phyloP scores from a whole-genome alignment of 805 yeast genomes.

The Hagleromyces aurorensis region DNA sequence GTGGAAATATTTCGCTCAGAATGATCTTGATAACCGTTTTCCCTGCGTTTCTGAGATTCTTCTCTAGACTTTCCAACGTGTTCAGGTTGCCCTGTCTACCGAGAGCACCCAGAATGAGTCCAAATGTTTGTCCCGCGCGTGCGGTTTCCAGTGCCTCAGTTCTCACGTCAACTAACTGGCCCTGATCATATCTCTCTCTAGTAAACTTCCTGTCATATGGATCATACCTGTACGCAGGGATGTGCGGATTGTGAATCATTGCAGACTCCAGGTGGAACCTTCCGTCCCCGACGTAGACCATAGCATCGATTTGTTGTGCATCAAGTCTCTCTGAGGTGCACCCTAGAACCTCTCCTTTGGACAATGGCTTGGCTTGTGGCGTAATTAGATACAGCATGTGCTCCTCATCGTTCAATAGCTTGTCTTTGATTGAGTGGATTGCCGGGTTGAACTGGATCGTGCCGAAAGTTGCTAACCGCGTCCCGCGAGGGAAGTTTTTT shows the following conservation, averaged over 20 bases:
- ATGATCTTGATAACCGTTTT: slow-evolving; percentile 71
- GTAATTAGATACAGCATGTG: slow-evolving; percentile 55
- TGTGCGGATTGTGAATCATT: slow-evolving; percentile 92
- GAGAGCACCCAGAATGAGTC: slow-evolving; percentile 82
- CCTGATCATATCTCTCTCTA: slow-evolving; percentile 78
- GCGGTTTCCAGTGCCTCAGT: slow-evolving; percentile 67
- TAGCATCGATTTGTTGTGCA: slow-evolving; percentile 56
- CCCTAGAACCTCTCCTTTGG: slow-evolving; percentile 93
- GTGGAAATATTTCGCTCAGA: slow-evolving; percentile 88
- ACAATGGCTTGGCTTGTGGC: slow-evolving; percentile 87
- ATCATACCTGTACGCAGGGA: slow-evolving; percentile 90
- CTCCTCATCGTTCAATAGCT: slow-evolving; percentile 42
- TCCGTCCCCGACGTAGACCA: slow-evolving; percentile 94
- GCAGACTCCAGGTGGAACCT: slow-evolving; percentile 91
- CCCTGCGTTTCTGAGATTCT: slow-evolving; percentile 44
- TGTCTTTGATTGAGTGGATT: slow-evolving; percentile 66
- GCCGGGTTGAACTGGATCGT: slow-evolving; percentile 97
- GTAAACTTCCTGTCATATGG: slow-evolving; percentile 93
- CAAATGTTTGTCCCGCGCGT: slow-evolving; percentile 52
- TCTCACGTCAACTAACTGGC: slow-evolving; percentile 68
- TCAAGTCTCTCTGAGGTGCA: slow-evolving; percentile 86
- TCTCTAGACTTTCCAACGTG: slow-evolving; percentile 63
- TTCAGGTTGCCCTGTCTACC: slow-evolving; percentile 91
- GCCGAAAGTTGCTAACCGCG: slow-evolving; percentile 78
- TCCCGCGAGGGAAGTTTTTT: slow-evolving; percentile 56